Conservation (phyloP, 2,329 filamentous ascomycete species). For the Penicillium expansum region DNA sequence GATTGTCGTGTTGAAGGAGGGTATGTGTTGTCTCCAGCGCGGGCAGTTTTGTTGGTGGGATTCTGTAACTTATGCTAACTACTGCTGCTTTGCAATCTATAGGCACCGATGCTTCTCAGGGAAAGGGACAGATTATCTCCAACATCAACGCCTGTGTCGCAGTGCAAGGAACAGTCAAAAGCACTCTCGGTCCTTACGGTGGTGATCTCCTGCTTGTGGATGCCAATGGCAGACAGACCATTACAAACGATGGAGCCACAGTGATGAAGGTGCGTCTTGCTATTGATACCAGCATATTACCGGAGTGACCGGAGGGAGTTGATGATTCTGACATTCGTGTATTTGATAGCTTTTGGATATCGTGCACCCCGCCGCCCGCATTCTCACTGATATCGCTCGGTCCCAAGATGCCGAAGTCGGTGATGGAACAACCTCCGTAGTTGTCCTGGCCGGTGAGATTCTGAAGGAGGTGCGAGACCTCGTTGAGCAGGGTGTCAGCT, state of each 20-base stretch:
- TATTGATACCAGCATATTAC: neutral
- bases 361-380: constrained; percentile 92
- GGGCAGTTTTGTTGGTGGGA: constrained; percentile 21
- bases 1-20: constrained; percentile 97
- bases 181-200: constrained; percentile 92
- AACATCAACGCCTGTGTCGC: constrained; percentile 99
- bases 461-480: constrained; percentile 94
- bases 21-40: constrained; percentile 54
- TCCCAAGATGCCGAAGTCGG: constrained; percentile 99
- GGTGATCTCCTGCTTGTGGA: constrained; percentile 95
- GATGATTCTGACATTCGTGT: constrained; percentile 7
- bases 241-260: constrained; percentile 98
- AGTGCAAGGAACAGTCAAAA: constrained; percentile 93
- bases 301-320: neutral
- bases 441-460: constrained; percentile 95
- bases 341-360: constrained; percentile 81
- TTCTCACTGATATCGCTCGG: constrained; percentile 96
- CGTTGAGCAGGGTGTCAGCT: constrained; percentile 94
- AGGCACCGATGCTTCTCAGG: constrained; percentile 97
- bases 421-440: constrained; percentile 95
- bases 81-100: constrained; percentile 22
- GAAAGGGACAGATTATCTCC: constrained; percentile 91
- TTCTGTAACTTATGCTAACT: constrained; percentile 25
- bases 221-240: constrained; percentile 91
- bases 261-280: constrained; percentile 80